Conservation (phyloP, 2,329 filamentous ascomycete genomes). For the Madurella mycetomatis region DNA sequence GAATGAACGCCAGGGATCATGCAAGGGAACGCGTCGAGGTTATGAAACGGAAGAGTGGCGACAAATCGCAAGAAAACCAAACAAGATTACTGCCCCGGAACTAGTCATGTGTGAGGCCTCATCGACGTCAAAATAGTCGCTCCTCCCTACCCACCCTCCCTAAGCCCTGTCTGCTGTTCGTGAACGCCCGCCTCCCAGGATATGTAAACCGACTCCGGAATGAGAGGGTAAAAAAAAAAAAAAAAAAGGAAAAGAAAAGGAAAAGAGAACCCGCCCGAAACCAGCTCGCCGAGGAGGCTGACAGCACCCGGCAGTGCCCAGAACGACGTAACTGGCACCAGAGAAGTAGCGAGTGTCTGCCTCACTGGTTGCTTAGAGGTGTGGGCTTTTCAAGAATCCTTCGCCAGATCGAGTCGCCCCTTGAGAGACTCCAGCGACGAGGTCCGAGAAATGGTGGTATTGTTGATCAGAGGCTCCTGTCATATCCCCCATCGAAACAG, state of each 20-base stretch:
- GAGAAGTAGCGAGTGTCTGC: not conserved
- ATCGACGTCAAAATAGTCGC: slow-evolving; percentile 8
- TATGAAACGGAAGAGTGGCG: slow-evolving; percentile 13
- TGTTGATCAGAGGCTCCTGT: not conserved
- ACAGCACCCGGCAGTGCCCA: not conserved
- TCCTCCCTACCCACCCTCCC: not conserved
- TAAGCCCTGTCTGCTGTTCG: slow-evolving; percentile 2
- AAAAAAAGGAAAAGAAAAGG: not conserved
- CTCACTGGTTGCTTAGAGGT: not conserved
- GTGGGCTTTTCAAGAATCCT: not conserved
- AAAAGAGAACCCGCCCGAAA: not conserved
- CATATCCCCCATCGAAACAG: slow-evolving; percentile 2
- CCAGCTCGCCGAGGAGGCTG: not conserved
- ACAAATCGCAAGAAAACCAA: slow-evolving; percentile 11
- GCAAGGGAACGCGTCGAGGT: slow-evolving; percentile 8
- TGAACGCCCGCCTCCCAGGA: slow-evolving; percentile 12
- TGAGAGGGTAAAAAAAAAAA: not conserved
- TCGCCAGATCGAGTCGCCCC: not conserved
- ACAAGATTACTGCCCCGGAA: slow-evolving; percentile 13
- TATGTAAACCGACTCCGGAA: slow-evolving; percentile 5
- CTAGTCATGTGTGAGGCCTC: slow-evolving; percentile 4
- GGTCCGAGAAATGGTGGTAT: not conserved
- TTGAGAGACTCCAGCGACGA: not conserved
- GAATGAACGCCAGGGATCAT: slow-evolving; percentile 14
- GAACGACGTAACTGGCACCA: not conserved